Evolutionary conservation across 2,329 filamentous ascomycete species (phyloP).

Genomic region (Neopestalotiopsis clavispora): DNA sequence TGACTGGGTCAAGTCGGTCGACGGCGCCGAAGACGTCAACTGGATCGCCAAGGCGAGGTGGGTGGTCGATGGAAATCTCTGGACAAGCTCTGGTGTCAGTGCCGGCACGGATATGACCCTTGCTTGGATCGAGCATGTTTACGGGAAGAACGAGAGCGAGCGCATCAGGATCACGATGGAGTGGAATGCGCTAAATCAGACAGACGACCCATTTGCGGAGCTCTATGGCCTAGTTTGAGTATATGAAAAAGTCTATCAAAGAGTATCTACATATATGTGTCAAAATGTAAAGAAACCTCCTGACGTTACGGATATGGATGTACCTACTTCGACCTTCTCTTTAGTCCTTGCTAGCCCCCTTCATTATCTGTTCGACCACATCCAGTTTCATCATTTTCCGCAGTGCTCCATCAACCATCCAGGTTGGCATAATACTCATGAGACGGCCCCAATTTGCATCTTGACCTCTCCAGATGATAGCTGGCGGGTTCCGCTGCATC

Average conservation of each 20-base stretch:
- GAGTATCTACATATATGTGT: too few species aligned
- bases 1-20: conserved; percentile 24
- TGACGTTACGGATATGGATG: too few species aligned
- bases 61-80: conserved; percentile 28
- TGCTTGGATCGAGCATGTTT: conserved; percentile 21
- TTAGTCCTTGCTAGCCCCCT: background rate
- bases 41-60: conserved; percentile 29
- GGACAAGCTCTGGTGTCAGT: conserved; percentile 29
- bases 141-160: conserved; percentile 25
- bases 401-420: conserved; percentile 24
- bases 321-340: too few species aligned
- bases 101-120: conserved; percentile 29
- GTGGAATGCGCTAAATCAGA: conserved; percentile 25
- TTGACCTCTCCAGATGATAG: conserved; percentile 30
- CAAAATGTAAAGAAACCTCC: too few species aligned
- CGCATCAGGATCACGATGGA: conserved; percentile 22
- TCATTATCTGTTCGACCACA: conserved; percentile 26
- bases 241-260: background rate
- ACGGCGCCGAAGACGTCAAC: conserved; percentile 22
- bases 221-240: background rate
- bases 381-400: conserved; percentile 31
- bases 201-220: conserved; percentile 27
- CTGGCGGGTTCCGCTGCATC: conserved; percentile 24
- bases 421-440: conserved; percentile 23
- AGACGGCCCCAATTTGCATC: conserved; percentile 23